phyloP scores from a whole-genome alignment of 176 grass and related monocot species.

The Carex littledalei region DNA sequence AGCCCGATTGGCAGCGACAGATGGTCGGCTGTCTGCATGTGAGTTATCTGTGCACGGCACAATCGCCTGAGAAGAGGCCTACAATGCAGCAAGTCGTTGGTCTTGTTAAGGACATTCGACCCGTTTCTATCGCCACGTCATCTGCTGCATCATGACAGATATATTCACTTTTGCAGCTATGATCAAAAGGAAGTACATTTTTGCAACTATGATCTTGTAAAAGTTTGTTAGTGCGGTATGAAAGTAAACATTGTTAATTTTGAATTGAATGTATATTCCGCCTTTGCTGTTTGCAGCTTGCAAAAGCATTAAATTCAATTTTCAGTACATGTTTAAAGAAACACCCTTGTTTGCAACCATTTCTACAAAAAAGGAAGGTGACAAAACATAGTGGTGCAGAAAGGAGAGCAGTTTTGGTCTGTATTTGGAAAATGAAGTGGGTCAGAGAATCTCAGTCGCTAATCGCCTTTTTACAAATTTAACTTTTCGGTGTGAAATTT shows the following conservation, averaged over 20 bases:
- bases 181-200: background rate
- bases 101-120: constrained; percentile 66
- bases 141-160: background rate
- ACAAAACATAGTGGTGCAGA: constrained; percentile 21
- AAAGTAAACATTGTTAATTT: constrained; percentile 1
- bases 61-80: constrained; percentile 56
- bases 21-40: constrained; percentile 57
- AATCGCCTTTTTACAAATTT: background rate
- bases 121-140: background rate
- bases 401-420: constrained; percentile 25
- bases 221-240: background rate
- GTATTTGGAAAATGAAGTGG: constrained; percentile 1
- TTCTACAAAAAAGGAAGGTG: constrained; percentile 19
- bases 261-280: constrained; percentile 1
- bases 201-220: background rate
- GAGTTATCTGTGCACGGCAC: constrained; percentile 59
- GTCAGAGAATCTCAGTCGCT: constrained; percentile 20
- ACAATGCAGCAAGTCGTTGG: constrained; percentile 85
- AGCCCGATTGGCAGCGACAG: constrained; percentile 32
- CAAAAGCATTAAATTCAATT: background rate
- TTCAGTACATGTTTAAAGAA: background rate
- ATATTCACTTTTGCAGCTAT: background rate
- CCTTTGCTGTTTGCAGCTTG: background rate
- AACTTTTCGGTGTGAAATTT: constrained; percentile 20
- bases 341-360: constrained; percentile 6